Percentiles rank a stretch among this genome's conserved stretches.
Conservation (phyloP, 108 stramenopile genomes). For the Cyclotella sp. region DNA sequence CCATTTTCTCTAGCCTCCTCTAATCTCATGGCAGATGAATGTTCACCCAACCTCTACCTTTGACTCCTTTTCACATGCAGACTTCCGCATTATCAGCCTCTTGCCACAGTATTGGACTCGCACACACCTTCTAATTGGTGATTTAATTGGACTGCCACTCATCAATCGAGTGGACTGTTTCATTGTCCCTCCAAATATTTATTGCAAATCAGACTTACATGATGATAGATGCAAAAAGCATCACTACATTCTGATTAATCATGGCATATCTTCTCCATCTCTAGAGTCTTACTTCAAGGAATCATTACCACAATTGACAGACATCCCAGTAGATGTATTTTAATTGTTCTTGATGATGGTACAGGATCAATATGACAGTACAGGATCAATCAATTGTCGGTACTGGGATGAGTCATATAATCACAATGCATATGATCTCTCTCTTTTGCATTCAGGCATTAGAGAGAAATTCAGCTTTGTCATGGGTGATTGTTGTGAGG, state of each 20-base stretch:
- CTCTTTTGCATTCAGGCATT: slow-evolving; percentile 1
- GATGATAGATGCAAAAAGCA: background rate
- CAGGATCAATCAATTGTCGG: no score
- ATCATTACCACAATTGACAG: slow-evolving; percentile 60
- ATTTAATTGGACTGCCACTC: slow-evolving; percentile 59
- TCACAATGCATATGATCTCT: slow-evolving; percentile 26
- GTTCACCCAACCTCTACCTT: no score
- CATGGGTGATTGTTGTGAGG: slow-evolving; percentile 64
- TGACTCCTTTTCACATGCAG: slow-evolving; percentile 47
- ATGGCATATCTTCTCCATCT: slow-evolving; percentile 62
- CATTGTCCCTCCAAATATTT: slow-evolving; percentile 15
- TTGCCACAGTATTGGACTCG: slow-evolving; percentile 85
- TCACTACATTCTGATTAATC: slow-evolving; percentile 2
- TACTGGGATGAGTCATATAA: slow-evolving; percentile 51
- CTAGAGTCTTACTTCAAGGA: slow-evolving; percentile 71
- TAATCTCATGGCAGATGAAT: no score
- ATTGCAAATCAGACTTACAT: background rate
- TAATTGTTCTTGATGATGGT: slow-evolving; percentile 85
- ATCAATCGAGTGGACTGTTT: slow-evolving; percentile 75
- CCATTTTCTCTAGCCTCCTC: no score
- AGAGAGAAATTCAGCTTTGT: slow-evolving; percentile 22
- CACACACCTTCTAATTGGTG: slow-evolving; percentile 67
- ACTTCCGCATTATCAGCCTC: slow-evolving; percentile 63
- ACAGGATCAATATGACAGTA: slow-evolving; percentile 83
- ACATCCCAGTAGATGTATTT: slow-evolving; percentile 56